phyloP scores from a whole-genome alignment of 2,329 filamentous ascomycete species.

The Monosporascus ibericus region DNA sequence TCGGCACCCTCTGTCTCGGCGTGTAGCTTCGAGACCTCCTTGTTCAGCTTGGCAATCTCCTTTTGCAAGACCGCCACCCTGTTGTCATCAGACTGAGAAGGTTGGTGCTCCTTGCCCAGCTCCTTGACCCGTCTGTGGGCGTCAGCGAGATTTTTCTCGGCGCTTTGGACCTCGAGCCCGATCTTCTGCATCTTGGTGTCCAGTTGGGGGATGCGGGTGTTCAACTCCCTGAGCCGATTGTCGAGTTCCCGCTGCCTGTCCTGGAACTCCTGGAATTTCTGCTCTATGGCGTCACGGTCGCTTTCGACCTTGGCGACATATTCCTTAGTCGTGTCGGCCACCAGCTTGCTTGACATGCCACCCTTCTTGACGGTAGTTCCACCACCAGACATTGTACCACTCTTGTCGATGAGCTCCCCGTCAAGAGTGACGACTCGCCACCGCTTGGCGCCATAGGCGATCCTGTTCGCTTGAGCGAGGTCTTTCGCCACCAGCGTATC shows the following conservation, averaged over 20 bases:
- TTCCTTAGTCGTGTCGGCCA: conserved; percentile 80
- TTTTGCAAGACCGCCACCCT: conserved; percentile 69
- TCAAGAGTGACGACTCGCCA: conserved; percentile 97
- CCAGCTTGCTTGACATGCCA: conserved; percentile 93
- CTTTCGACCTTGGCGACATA: conserved; percentile 81
- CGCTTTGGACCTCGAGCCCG: conserved; percentile 79
- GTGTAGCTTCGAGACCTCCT: conserved; percentile 73
- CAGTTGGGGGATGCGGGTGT: conserved; percentile 72
- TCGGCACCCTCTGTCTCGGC: conserved; percentile 85
- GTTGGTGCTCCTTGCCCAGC: conserved; percentile 71
- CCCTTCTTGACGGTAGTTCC: conserved; percentile 85
- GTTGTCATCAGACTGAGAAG: conserved; percentile 72
- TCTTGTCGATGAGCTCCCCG: conserved; percentile 94
- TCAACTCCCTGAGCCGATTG: conserved; percentile 62
- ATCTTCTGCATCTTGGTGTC: conserved; percentile 93
- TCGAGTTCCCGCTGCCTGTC: conserved; percentile 79
- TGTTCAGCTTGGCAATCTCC: conserved; percentile 67
- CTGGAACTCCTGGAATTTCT: conserved; percentile 77
- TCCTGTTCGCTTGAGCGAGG: conserved; percentile 91
- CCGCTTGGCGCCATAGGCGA: conserved; percentile 86
- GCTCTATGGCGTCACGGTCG: conserved; percentile 79
- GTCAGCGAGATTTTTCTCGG: conserved; percentile 77
- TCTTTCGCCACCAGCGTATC: conserved; percentile 92
- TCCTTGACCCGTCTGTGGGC: conserved; percentile 81
- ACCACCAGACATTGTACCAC: conserved; percentile 97